Evolutionary conservation across 2,329 filamentous ascomycete species (phyloP), one percentile per base, ranked within the genome.

Genomic region (Alternaria sp.): DNA sequence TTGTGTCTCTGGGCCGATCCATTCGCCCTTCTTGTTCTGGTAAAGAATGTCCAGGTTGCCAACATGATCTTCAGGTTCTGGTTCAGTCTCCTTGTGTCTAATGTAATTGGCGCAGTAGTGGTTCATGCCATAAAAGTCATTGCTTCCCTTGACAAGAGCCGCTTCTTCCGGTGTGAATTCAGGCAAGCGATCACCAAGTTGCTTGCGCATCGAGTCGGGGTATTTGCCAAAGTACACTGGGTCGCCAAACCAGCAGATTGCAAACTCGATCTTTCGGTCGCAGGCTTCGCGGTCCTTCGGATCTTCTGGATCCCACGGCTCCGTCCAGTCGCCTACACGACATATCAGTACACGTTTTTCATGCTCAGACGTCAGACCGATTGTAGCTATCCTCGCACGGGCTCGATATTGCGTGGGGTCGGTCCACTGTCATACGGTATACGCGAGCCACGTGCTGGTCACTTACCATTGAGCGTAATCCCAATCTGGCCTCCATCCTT

Each of bases 41-140:
- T 91, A 87, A 41, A 90, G 84, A 2, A 88, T 85, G 71, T 95
- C 91, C 36, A 96, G 81, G 78, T 96, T 91, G 54, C 93, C 93
- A 12, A 87, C 81, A 78, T 88, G 88, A 81, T 97, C 92, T 52
- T 90, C 85, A 4, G 82, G 81, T 1, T 86, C 84, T 0, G 91
- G 81, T 49, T 85, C 81, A 7, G 85, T 85, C 8, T 86, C 84
- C 73, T 88, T 87, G 81, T 94, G 89, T 78, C 89, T 89, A 81
- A 96, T 89, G 81, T 92, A 96, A 84, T 95, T 92, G 74, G 92
- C 90, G 52, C 92, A 94, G 84, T 97, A 97, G 84, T 93, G 91
- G 84, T 97, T 96, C 92, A 94, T 94, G 78, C 92, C 93, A 79
- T 96, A 96, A 81, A 96, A 96, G 83, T 96, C 93, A 78, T 95